Base-by-base conservation (phyloP, 257 asterid genomes). In the Craterostigma plantagineum region DNA sequence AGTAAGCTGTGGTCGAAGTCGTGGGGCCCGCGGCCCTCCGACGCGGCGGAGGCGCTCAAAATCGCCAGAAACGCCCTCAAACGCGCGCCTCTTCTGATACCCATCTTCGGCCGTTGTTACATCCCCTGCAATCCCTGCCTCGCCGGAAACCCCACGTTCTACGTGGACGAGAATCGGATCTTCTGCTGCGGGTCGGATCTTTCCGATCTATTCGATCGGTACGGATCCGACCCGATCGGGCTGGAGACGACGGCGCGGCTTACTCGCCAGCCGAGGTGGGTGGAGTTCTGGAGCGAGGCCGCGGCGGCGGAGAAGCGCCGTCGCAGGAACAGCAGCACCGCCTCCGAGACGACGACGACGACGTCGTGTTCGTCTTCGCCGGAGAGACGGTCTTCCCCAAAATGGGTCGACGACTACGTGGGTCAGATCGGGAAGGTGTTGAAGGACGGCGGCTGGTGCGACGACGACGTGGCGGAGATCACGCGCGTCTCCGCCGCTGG, bases 251-350 rank as follows among this genome's bases (percentile, higher is more conserved):
- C 44, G 15, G 51, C 66, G 49, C 51, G 55, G 43, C 81, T 67
- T 14, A 70, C 73, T 8, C 69, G 87, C 3, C 7, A 72, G 43
- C 86, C 94, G 59, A 70, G 97, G 15, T 90, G 99, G 99, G 92
- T 90, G 67, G 99, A 90, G 69, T 90, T 90, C 70, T 90, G 99
- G 99, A 83, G 94, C 54, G 99, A 90, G 14, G 94, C 96, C 11
- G 92, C 91, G 6, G 66, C 69, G 55, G 94, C 91, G 6, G 68
- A 68, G 55, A 94, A 74, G 50, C 82, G 90, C 18, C 85, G 84
- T 14, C 73, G 79, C 33, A 58, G 87, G 58, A 77, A 49, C 30
- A 23, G 30, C 30, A 23, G 30, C 30, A 23, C 30, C 30, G 30
- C 30, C 56, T 83, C 81, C 0, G 70, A 77, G 42, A 76, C 93